Conservation (phyloP, 805 yeast genomes). For the Torulaspora gathmanii region DNA sequence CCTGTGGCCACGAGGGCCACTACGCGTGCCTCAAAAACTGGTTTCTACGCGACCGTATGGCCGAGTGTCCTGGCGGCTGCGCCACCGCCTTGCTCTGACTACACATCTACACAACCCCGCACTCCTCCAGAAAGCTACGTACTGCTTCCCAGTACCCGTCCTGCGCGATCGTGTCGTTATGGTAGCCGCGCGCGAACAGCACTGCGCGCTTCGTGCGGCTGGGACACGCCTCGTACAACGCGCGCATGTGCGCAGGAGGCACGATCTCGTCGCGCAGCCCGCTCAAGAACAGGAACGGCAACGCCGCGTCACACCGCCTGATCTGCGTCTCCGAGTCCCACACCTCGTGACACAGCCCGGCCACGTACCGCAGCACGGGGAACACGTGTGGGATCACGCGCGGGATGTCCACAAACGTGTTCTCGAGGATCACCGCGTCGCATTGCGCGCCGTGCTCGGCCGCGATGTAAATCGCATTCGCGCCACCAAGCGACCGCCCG, state of each 20-base stretch:
- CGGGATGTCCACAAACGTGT: conserved; percentile 74
- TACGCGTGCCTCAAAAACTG: conserved; percentile 72
- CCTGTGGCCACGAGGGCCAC: conserved; percentile 88
- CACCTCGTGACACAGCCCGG: conserved; percentile 63
- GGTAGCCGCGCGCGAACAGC: conserved; percentile 58
- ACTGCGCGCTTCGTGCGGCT: conserved; percentile 49
- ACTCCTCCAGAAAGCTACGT: conserved; percentile 47
- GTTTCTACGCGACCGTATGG: conserved; percentile 61
- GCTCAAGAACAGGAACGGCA: conserved; percentile 67
- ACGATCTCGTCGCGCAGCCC: conserved; percentile 84
- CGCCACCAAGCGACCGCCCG: conserved; percentile 94
- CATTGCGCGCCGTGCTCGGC: conserved; percentile 48
- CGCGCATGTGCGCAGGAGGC: conserved; percentile 78
- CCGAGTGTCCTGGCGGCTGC: conserved; percentile 77
- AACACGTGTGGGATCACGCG: conserved; percentile 70
- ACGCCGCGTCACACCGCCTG: conserved; percentile 42
- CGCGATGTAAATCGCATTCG: conserved; percentile 81
- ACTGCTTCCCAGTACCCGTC: conserved; percentile 74
- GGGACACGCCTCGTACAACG: conserved; percentile 49
- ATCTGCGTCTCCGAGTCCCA: conserved; percentile 78
- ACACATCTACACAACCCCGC: conserved; percentile 26
- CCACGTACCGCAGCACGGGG: conserved; percentile 55
- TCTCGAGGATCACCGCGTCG: conserved; percentile 71
- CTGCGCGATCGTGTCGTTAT: conserved; percentile 77
- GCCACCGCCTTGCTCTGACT: conserved; percentile 7